A percentile compares a stretch with the other conserved stretches of the same genome.
phyloP scores from a whole-genome alignment of 495 filamentous ascomycete species.

The Cercophora sp. region DNA sequence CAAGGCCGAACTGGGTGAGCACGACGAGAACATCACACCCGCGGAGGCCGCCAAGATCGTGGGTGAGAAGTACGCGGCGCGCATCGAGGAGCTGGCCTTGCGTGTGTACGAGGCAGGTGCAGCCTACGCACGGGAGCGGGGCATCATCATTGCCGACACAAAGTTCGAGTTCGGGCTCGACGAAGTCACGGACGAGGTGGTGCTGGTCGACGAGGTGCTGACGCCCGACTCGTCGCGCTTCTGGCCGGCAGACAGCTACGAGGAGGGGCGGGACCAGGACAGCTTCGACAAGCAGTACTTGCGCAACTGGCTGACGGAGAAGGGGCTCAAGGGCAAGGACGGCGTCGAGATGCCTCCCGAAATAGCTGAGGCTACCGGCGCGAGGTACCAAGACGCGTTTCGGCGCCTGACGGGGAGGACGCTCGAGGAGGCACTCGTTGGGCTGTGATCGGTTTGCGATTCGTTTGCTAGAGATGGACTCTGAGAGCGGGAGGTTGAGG shows the following conservation, averaged over 20 bases:
- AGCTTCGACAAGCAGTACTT: slow-evolving; percentile 91
- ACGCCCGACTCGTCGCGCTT: slow-evolving; percentile 83
- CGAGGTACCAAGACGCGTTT: slow-evolving; percentile 46
- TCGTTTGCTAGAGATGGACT: no score
- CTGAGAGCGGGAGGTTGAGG: no score
- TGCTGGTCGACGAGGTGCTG: slow-evolving; percentile 88
- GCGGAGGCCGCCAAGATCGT: slow-evolving; percentile 65
- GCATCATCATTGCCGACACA: slow-evolving; percentile 79
- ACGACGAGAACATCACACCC: slow-evolving; percentile 89
- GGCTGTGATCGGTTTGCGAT: slow-evolving; percentile 6
- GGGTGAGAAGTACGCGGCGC: slow-evolving; percentile 68
- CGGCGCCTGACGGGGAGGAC: slow-evolving; percentile 39
- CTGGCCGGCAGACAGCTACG: slow-evolving; percentile 75
- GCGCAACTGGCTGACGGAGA: slow-evolving; percentile 74
- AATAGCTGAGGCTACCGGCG: slow-evolving; percentile 57
- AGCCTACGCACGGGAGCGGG: slow-evolving; percentile 68
- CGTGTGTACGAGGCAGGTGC: slow-evolving; percentile 68
- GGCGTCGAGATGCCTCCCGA: slow-evolving; percentile 68
- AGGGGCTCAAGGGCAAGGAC: slow-evolving; percentile 63
- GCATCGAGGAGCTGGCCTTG: slow-evolving; percentile 69
- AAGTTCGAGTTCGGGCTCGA: slow-evolving; percentile 65
- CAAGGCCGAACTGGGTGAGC: slow-evolving; percentile 77
- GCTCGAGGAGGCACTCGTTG: slow-evolving; percentile 35
- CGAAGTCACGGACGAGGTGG: slow-evolving; percentile 66
- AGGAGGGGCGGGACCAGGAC: slow-evolving; percentile 66